Evolutionary conservation across 106 monocot species (phyloP), one percentile per base, ranked within the genome.

Genomic region (Narthecium ossifragum): DNA sequence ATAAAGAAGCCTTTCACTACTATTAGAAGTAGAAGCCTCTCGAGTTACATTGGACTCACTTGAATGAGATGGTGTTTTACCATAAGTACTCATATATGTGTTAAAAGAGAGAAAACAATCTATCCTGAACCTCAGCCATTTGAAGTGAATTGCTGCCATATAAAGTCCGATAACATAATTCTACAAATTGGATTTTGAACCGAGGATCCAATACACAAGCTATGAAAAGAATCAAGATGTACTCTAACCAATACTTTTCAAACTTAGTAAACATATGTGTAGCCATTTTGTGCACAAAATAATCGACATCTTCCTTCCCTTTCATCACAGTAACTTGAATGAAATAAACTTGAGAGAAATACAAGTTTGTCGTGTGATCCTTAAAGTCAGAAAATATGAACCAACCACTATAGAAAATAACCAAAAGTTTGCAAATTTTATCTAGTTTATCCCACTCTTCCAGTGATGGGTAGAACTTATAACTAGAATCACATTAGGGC

Each of bases 311-410:
- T 43, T 6, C 18, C 43, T 17, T 14, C 17, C 14, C 48, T 20
- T 48, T 15, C 1, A 18, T 32, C 31, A 20, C 31, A 56, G 4
- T 56, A 4, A 31, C 7, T n/a, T 33, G 31, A 31, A 13, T 6
- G 4, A 7, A 1, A 9, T 33, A 32, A 15, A 56, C 56, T 34
- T 15, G 4, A 7, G 30, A 3, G 34, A 56, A 56, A 34, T 56
- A 56, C 32, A 56, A 33, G 31, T 56, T 56, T 15, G 33, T 32
- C 6, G 66, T 55, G 2, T 26, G 39, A 66, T 66, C 38, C n/a
- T 40, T 66, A 4, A 26, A 28, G 15, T 55, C 51, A 36, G 28
- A 66, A n/a, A 66, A 63, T 27, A 31, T 9, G 33, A 2, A 49
- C 17, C 48, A 49, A 50, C 48, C 24, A 1, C 17, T n/a, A 47